Conservation (phyloP, 768 basidiomycete genomes). For the Fibroporia radiculosa region DNA sequence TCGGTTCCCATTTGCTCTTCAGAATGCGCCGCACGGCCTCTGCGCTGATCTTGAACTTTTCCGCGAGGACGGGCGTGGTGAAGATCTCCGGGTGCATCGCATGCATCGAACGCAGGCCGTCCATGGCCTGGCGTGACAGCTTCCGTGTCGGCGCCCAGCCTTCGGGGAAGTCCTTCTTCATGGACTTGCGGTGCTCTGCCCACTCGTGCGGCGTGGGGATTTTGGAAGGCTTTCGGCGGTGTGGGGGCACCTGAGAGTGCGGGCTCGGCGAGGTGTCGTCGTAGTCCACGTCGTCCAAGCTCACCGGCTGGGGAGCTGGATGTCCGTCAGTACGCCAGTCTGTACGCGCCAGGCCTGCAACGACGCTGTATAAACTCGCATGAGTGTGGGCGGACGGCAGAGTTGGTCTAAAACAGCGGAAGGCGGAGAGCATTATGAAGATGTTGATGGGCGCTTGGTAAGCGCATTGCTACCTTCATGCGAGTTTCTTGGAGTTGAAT, state of each 20-base stretch:
- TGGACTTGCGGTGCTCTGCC: slow-evolving; percentile 23
- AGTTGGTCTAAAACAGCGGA: not conserved
- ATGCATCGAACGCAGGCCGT: slow-evolving; percentile 37
- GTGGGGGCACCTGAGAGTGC: slow-evolving; percentile 2
- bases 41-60: slow-evolving; percentile 40
- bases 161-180: slow-evolving; percentile 27
- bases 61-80: slow-evolving; percentile 33
- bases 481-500: too few relatives aligned
- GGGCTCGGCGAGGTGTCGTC: too few relatives aligned
- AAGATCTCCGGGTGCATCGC: slow-evolving; percentile 33
- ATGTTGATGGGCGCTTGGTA: too few relatives aligned
- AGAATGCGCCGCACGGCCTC: slow-evolving; percentile 48
- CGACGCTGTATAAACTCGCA: slow-evolving; percentile 17
- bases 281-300: slow-evolving; percentile 7
- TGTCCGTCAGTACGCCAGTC: slow-evolving; percentile 18
- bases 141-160: slow-evolving; percentile 48
- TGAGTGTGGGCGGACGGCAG: slow-evolving; percentile 7
- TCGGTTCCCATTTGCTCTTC: slow-evolving; percentile 35
- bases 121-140: slow-evolving; percentile 46
- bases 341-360: slow-evolving; percentile 14
- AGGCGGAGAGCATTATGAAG: slow-evolving; percentile 1
- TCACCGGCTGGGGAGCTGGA: slow-evolving; percentile 15
- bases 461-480: too few relatives aligned
- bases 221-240: slow-evolving; percentile 6
- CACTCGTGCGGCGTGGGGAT: slow-evolving; percentile 20